Evolutionary conservation across 768 basidiomycete species (phyloP).

Genomic region (Trichaptum fuscoviolaceum): DNA sequence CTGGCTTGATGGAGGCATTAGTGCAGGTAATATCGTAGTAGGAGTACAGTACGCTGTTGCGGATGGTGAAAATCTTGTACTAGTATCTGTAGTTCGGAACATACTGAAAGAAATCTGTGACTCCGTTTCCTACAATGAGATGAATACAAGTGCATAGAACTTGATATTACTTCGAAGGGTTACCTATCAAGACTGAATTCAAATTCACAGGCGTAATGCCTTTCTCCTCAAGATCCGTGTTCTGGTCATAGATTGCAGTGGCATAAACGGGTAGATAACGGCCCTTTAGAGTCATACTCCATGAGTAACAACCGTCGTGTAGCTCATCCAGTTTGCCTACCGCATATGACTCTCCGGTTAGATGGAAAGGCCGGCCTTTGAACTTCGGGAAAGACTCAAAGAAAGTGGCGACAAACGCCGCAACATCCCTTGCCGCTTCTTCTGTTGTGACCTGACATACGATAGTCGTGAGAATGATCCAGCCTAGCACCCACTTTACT

Average conservation of each 20-base stretch:
- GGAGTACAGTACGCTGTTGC: conserved; percentile 7
- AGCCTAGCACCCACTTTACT: neutral
- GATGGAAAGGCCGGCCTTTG: conserved; percentile 24
- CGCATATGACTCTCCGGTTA: conserved; percentile 26
- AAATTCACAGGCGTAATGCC: conserved; percentile 28
- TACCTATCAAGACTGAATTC: conserved; percentile 14
- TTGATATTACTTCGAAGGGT: neutral
- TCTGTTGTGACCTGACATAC: conserved; percentile 16
- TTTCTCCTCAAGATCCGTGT: conserved; percentile 20
- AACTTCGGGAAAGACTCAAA: conserved; percentile 28
- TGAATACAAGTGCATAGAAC: neutral
- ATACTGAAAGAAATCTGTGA: conserved; percentile 16
- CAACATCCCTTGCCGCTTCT: conserved; percentile 28
- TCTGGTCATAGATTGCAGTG: conserved; percentile 28
- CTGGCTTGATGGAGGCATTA: conserved; percentile 9
- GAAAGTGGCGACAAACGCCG: conserved; percentile 29
- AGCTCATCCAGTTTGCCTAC: conserved; percentile 8
- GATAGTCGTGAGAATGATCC: neutral
- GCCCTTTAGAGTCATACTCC: conserved; percentile 16
- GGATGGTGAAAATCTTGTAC: neutral
- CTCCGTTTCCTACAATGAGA: conserved; percentile 32
- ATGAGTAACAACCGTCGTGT: conserved; percentile 16
- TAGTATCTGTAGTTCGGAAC: neutral
- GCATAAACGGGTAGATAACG: conserved; percentile 25
- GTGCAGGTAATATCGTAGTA: conserved; percentile 14